Base-by-base conservation (phyloP, 805 yeast species). In the Saccharomycopsis javanensis region DNA sequence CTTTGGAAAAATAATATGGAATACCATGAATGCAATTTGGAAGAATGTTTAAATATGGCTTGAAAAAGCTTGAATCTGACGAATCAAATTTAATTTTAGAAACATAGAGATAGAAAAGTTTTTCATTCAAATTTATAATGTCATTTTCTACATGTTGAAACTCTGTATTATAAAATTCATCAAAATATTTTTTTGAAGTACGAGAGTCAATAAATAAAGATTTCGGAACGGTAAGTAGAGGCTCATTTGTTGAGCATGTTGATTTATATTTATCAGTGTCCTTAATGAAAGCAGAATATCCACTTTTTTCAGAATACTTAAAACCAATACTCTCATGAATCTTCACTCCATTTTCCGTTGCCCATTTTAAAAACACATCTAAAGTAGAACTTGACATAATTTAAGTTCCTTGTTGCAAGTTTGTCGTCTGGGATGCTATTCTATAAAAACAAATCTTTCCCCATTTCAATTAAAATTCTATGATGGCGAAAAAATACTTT, bases 1-100 rank as follows among this genome's bases (percentile, higher is more conserved):
- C 71, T 0, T 74, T 65, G 33, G 71, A 71, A 89, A 91, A 90
- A 62, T 79, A 80, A 55, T 79, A 78, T 1, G 97, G 96, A 10
- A 83, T 73, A n/a, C 76, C 75, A 20, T 64, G 66, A 10, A 77
- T 70, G 4, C 68, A 63, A 1, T 75, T 35, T 1, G 88, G 86
- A 18, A 83, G 67, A 13, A 72, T 65, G 45, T 75, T 69, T 38
- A 83, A 65, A 61, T 82, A 83, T 2, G 82, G 78, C 25, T 23
- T 27, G 33, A 54, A 48, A 18, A 27, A 38, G 10, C 55, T 62
- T 2, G 67, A 58, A 2, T 66, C 63, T 1, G 64, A 56, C 7
- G 56, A 20, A 52, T 69, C 73, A 57, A 74, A 78, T 59, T 70
- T 78, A 56, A 78, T 64, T 55, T 74, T 73, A 1, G 79, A 72